These are phyloP conservation scores for Colletotrichum incanum DNA, from an alignment of 2,329 filamentous ascomycete genomes.

Conservation along the genomic window DNA sequence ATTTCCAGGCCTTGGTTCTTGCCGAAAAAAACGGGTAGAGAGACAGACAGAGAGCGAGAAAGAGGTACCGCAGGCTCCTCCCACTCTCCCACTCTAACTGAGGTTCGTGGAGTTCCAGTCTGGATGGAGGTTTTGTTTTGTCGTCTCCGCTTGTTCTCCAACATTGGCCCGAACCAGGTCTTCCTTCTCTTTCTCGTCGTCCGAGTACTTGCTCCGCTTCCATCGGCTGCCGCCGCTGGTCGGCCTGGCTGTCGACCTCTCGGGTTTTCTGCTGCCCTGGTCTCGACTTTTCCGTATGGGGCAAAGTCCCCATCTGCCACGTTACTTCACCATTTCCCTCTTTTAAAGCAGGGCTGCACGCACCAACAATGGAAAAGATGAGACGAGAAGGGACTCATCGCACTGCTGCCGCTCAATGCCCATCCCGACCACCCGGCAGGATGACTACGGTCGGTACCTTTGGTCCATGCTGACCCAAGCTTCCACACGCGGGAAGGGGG, in stretches of 20 bases:
- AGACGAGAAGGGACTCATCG: conserved; percentile 37
- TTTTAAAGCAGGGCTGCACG: conserved; percentile 40
- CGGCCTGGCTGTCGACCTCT: conserved; percentile 36
- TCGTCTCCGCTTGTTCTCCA: conserved; percentile 2
- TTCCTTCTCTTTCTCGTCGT: neutral
- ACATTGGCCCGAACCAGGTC: too few species aligned
- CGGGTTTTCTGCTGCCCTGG: conserved; percentile 24
- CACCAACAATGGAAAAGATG: conserved; percentile 35
- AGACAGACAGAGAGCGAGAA: neutral
- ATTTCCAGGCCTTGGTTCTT: conserved; percentile 19
- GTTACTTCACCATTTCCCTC: conserved; percentile 40
- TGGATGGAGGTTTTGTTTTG: neutral
- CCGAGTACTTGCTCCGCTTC: neutral
- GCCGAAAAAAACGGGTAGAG: neutral
- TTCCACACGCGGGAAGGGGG: conserved; percentile 20
- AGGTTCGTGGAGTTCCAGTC: neutral
- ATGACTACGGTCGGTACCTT: conserved; percentile 15
- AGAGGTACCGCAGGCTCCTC: neutral
- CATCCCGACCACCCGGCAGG: conserved; percentile 24
- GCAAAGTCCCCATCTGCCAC: conserved; percentile 42
- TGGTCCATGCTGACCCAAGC: conserved; percentile 29
- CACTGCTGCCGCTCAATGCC: conserved; percentile 34
- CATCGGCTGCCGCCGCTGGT: neutral
- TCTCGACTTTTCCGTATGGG: conserved; percentile 34
- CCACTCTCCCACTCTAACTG: neutral